Conservation (phyloP, 257 asterid genomes). For the Solanum etuberosum region DNA sequence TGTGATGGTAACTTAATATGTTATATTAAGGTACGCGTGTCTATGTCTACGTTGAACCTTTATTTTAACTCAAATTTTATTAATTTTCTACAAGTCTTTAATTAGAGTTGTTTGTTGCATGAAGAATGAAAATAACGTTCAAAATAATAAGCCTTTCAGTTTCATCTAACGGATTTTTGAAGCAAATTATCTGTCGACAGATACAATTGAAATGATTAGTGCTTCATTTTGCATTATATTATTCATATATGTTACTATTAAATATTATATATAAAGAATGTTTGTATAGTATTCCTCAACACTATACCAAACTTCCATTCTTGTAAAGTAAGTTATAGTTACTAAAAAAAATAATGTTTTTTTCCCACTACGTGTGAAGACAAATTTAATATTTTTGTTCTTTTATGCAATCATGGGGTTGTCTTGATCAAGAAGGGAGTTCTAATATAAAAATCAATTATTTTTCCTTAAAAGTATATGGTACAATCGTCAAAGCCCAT, state of each 20-base stretch:
- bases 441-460: not conserved
- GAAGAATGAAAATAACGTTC: conserved; percentile 27
- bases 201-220: not conserved
- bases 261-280: not conserved
- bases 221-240: not conserved
- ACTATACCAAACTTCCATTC: conserved; percentile 23
- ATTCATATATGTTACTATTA: not conserved
- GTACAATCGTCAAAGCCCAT: not conserved
- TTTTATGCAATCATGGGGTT: conserved; percentile 7
- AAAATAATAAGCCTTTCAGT: conserved; percentile 16
- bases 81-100: not conserved
- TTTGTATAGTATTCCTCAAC: not conserved
- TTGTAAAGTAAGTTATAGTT: conserved; percentile 21
- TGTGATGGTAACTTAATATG: not conserved
- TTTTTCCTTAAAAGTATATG: not conserved
- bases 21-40: conserved; percentile 2
- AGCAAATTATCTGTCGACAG: conserved; percentile 55
- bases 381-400: conserved; percentile 1
- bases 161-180: conserved; percentile 37
- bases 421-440: not conserved
- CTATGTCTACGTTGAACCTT: not conserved
- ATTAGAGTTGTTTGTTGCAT: conserved; percentile 5
- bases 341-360: conserved; percentile 12
- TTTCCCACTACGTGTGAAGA: conserved; percentile 2
- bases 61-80: not conserved